Base-by-base conservation (phyloP, 2,329 filamentous ascomycete genomes). In the Microdochium paspali region DNA sequence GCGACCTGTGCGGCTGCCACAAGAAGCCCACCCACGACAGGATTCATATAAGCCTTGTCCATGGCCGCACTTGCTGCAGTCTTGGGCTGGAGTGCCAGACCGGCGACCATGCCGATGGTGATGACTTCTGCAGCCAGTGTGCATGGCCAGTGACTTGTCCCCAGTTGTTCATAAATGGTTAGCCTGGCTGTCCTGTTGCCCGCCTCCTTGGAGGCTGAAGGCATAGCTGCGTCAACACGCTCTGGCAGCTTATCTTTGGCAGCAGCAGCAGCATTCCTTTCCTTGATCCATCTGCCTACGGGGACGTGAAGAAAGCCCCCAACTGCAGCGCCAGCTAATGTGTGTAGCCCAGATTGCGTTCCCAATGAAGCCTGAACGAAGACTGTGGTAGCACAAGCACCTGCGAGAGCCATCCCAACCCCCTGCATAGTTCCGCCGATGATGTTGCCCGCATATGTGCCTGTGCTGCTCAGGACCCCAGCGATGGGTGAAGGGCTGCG, bases 311-410 rank as follows among this genome's bases (percentile, higher is more conserved):
- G 51, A 6, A 80, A 64, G 3, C 80, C 82, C 3, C 77, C 82
- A 2, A 75, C 50, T 0, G 79, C 51, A 23, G 72, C 75, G 6
- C 83, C 82, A 1, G 64, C 62, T 2, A 84, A 62, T 0, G 76
- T 73, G 46, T 70, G 74, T 32, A 71, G 58, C 0, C 78, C 79
- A 0, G 75, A 72, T 2, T 57, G 63, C 2, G 81, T 65, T 1
- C 77, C 74, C 12, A 72, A 65, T 2, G 73, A 80, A 10, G 79
- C 56, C 61, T 87, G 82, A 0, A 76, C 73, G 44, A 84, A 71
- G 5, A 84, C 71, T 0, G 80, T 84, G 1, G 83, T 83, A 0
- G 83, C 80, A 50, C 82, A 85, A 0, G 81, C 76, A 9, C 80
- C 81, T 0, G 80, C 76, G 15, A 85, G 64, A 5, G 78, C 72